phyloP scores from a whole-genome alignment of 495 filamentous ascomycete species.

The Penicillium soppii region DNA sequence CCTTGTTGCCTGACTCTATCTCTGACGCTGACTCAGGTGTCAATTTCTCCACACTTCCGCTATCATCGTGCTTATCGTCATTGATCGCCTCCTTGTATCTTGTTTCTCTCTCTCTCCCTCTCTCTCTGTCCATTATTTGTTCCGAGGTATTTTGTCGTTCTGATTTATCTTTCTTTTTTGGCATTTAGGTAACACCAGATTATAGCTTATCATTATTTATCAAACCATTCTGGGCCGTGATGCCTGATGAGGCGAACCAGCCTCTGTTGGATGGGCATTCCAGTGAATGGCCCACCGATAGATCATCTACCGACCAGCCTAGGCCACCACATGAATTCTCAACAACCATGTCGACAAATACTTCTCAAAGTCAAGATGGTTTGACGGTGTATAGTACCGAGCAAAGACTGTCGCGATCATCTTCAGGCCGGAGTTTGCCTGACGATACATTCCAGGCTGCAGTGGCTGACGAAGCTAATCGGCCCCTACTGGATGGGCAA shows the following conservation, averaged over 20 bases:
- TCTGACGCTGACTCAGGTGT: neutral
- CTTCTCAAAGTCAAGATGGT: neutral
- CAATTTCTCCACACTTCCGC: slow-evolving; percentile 19
- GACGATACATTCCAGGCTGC: slow-evolving; percentile 15
- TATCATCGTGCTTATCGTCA: slow-evolving; percentile 27
- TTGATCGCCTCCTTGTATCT: slow-evolving; percentile 9
- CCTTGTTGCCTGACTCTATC: slow-evolving; percentile 8
- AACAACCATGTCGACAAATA: neutral
- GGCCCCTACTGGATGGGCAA: slow-evolving; percentile 28
- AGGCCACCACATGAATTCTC: slow-evolving; percentile 1
- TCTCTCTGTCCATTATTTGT: neutral
- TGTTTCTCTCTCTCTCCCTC: neutral
- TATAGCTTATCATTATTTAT: neutral
- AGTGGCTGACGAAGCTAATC: slow-evolving; percentile 35
- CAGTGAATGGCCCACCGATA: neutral
- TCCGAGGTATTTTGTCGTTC: neutral
- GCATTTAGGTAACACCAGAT: neutral
- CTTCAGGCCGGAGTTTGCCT: neutral
- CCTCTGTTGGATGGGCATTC: slow-evolving; percentile 27
- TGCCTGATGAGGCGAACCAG: slow-evolving; percentile 37
- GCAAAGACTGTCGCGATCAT: neutral
- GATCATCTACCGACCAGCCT: neutral
- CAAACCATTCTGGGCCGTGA: slow-evolving; percentile 20
- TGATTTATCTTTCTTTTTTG: neutral
- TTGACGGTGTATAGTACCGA: neutral